These are phyloP conservation scores for Jackrogersella multiformis DNA, from an alignment of 495 filamentous ascomycete genomes.

Conservation along the genomic window DNA sequence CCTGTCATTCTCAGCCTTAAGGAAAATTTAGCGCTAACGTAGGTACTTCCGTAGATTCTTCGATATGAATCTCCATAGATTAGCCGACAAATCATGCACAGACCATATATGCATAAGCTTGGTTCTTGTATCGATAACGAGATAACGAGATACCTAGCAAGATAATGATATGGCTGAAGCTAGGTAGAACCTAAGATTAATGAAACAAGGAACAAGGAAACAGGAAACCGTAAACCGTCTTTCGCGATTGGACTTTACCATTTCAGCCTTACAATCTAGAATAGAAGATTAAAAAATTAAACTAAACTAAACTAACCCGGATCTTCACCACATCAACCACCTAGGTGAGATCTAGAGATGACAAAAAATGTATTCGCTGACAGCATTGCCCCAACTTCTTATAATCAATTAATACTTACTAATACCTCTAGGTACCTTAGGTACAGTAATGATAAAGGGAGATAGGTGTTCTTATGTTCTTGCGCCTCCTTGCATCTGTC, in stretches of 20 bases:
- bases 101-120: slow-evolving; percentile 1
- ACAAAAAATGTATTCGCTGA: neutral
- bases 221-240: neutral
- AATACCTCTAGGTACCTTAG: too few relatives aligned
- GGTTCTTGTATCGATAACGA: neutral
- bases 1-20: slow-evolving; percentile 46
- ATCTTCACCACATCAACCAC: neutral
- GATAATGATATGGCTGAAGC: neutral
- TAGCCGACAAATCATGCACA: slow-evolving; percentile 20
- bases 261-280: slow-evolving; percentile 3
- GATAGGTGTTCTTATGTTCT: slow-evolving; percentile 9
- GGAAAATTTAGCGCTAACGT: slow-evolving; percentile 29
- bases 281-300: too few relatives aligned
- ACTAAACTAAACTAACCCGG: neutral
- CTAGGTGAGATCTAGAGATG: neutral
- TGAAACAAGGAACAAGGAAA: too few relatives aligned
- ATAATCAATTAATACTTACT: slow-evolving; percentile 28
- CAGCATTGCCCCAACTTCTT: slow-evolving; percentile 9
- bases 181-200: too few relatives aligned
- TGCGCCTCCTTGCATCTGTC: slow-evolving; percentile 14
- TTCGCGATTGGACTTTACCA: neutral
- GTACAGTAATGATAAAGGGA: neutral
- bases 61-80: slow-evolving; percentile 19
- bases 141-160: neutral
- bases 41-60: slow-evolving; percentile 12